Evolutionary conservation across 108 stramenopile species (phyloP), one percentile per base, ranked within the genome.

Genomic region (Cafeteria roenbergensis): DNA sequence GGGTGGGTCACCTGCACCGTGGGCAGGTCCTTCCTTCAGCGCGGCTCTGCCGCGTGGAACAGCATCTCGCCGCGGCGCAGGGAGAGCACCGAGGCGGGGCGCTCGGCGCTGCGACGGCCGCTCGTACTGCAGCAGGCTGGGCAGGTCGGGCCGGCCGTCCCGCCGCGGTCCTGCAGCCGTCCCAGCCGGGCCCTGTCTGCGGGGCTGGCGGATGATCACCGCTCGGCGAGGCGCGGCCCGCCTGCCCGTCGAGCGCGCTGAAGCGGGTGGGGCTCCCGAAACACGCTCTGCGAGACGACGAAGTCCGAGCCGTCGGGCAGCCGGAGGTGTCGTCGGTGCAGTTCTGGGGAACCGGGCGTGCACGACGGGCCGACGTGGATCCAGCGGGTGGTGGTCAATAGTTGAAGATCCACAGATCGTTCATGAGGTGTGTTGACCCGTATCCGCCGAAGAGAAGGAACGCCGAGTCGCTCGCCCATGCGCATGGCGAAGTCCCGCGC

Each of bases 351-450:
- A 90, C 52, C 62, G 52, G 17, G 87, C 70, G 57, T 85, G 79
- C n/a, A 87, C 85, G 58, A 84, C 83, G 35, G 62, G 35, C 1
- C 81, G 58, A 86, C 87, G 57, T 85, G 68, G 24, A 86, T 57
- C 88, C 87, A 90, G n/a, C 72, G 60, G 37, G 64, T 58, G 9
- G 84, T 72, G 48, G 1, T n/a, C 42, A 84, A 81, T n/a, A n/a
- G 69, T 86, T 84, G 71, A 82, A 87, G 55, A 85, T 73, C 89
- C 89, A 90, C 28, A 84, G 81, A 57, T 90, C 89, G 34, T 85
- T 78, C 74, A 77, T 85, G 66, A 80, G 78, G 66, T 76, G 62
- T 60, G 87, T 87, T 71, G 83, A 72, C 54, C 71, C 60, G 70
- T 71, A 90, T 0, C 89, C 87, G 12, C 86, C 86, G 48, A 86